Evolutionary conservation across 2,329 filamentous ascomycete genomes (phyloP).

Genomic region (Phyllosticta capitalensis): DNA sequence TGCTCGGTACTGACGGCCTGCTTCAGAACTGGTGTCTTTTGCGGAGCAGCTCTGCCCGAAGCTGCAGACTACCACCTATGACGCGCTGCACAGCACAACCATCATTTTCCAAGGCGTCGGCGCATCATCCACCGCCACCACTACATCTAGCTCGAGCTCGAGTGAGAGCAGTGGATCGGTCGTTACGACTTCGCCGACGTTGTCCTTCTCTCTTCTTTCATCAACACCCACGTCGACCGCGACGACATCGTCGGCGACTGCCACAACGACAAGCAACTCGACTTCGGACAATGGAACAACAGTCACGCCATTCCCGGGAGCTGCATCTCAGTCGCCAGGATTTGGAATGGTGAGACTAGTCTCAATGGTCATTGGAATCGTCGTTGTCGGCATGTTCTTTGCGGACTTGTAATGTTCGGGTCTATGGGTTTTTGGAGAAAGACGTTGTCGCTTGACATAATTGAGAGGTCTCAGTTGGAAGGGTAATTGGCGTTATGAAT

Average conservation of each 20-base stretch:
- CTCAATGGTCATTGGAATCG: conserved; percentile 4
- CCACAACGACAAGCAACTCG: background rate
- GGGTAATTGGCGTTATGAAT: background rate
- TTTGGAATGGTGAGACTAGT: conserved; percentile 7
- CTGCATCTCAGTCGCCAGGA: background rate
- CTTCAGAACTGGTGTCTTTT: background rate
- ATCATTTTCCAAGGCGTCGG: background rate
- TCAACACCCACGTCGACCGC: background rate
- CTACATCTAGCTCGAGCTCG: background rate
- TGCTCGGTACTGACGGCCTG: background rate
- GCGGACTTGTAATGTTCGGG: conserved; percentile 9
- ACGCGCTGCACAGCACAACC: background rate
- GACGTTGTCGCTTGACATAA: background rate
- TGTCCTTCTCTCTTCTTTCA: background rate
- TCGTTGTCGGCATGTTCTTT: conserved; percentile 7
- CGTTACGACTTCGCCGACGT: background rate
- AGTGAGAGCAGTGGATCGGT: background rate
- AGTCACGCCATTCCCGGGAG: background rate
- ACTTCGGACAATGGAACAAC: background rate
- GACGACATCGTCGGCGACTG: background rate
- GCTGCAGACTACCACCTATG: background rate
- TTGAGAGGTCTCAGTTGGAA: background rate
- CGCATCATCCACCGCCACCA: background rate
- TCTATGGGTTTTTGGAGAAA: background rate
- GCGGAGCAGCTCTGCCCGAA: background rate